Base-by-base conservation (phyloP, 1,139 yeast species). In the Nakaseomyces glabratus region DNA sequence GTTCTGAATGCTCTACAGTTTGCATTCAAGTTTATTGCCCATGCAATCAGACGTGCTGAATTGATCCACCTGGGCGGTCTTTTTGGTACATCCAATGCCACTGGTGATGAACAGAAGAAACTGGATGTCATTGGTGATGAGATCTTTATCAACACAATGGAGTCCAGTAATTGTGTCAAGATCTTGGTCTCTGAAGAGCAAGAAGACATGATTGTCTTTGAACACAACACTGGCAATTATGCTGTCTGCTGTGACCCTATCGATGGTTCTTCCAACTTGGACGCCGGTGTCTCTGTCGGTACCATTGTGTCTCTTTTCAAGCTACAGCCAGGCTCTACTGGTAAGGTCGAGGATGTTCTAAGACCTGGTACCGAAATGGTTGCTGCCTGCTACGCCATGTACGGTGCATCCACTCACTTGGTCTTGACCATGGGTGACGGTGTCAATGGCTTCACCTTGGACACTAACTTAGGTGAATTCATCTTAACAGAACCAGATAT, bases 221-320 rank as follows among this genome's bases (percentile, higher is more conserved):
- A 51, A 6, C 85, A 79, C 49, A 88, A 93, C 36, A 65, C 67
- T 23, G 95, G 95, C 33, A 75, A 84, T 49, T 90, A 90, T 57
- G 96, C 97, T 12, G 95, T 90, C 33, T 94, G 94, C 48, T 88
- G 97, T 53, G 98, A 90, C 59, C 98, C 98, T 40, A 90, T 90
- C 57, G 98, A 90, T 59, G 98, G 98, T 31, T 84, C 95, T 6
- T 84, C 95, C 38, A 90, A 90, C 60, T 70, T 90, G 57, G 98
- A 90, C 57, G 98, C 98, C 18, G 98, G 98, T 63, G 97, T 90
- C 31, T 85, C 96, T 12, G 98, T 90, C 30, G 98, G 98, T 43
- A 90, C 98, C 35, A 90, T 90, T 51, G 93, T 90, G 47, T 96
- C 97, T 35, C 73, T 90, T 42, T 90, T 86, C 66, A 74, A 76